phyloP scores from a whole-genome alignment of 768 basidiomycete species.

The Xerocomus potaroensis region DNA sequence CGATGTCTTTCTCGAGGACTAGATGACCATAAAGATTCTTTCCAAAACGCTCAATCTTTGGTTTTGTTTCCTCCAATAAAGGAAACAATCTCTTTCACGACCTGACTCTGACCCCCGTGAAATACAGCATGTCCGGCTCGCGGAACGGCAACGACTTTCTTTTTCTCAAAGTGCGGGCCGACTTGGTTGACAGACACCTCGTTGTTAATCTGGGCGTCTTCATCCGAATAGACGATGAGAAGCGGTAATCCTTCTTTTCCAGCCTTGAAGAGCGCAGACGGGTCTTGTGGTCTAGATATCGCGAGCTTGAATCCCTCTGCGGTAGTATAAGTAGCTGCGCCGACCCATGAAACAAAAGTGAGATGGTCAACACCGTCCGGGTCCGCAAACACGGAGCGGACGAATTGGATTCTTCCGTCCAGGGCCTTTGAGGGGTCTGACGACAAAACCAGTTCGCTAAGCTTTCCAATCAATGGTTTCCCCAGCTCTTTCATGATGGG shows the following conservation, averaged over 20 bases:
- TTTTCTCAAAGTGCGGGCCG: background rate
- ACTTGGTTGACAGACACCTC: background rate
- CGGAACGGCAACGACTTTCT: background rate
- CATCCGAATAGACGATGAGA: background rate
- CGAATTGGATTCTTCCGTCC: constrained; percentile 3
- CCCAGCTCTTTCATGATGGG: constrained; percentile 2
- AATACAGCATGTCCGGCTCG: constrained; percentile 1
- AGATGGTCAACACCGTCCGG: constrained; percentile 5
- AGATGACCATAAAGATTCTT: too few species aligned
- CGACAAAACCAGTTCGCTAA: background rate
- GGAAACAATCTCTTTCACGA: constrained; percentile 4
- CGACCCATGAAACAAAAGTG: constrained; percentile 5
- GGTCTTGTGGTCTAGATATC: background rate
- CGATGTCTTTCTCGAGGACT: too few species aligned
- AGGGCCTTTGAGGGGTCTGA: background rate
- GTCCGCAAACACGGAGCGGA: constrained; percentile 2
- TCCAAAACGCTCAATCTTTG: too few species aligned
- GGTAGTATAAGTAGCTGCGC: background rate
- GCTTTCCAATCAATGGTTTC: constrained; percentile 1
- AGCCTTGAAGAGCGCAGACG: background rate
- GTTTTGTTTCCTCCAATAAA: background rate
- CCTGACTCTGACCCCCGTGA: background rate
- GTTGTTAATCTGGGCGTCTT: constrained; percentile 3
- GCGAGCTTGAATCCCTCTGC: background rate
- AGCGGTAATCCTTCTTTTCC: background rate